Evolutionary conservation across 2,329 filamentous ascomycete genomes (phyloP).

Genomic region (Talaromyces funiculosus): DNA sequence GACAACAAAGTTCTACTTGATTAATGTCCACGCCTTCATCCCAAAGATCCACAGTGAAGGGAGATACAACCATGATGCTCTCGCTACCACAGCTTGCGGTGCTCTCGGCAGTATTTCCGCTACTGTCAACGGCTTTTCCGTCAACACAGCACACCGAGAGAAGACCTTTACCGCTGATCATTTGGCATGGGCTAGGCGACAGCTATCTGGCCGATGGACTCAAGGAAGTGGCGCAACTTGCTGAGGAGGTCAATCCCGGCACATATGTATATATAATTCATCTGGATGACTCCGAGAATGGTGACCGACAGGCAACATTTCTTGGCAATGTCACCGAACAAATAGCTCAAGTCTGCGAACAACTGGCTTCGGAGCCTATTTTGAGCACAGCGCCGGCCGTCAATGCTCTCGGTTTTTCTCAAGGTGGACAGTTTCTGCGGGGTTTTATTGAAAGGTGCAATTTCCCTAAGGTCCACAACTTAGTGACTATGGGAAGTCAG

Average conservation of each 20-base stretch:
- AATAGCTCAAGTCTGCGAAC: conserved; percentile 68
- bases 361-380: conserved; percentile 69
- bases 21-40: not conserved
- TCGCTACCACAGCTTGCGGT: not conserved
- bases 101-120: conserved; percentile 14
- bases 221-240: conserved; percentile 63
- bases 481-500: conserved; percentile 85
- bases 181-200: conserved; percentile 81
- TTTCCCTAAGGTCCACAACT: conserved; percentile 63
- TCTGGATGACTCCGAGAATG: conserved; percentile 58
- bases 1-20: too few species aligned
- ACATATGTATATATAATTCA: conserved; percentile 78
- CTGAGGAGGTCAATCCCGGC: conserved; percentile 67
- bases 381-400: conserved; percentile 75
- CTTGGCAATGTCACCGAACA: conserved; percentile 83
- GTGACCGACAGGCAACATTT: conserved; percentile 79
- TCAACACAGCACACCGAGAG: conserved; percentile 18
- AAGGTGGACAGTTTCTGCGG: conserved; percentile 93
- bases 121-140: conserved; percentile 16
- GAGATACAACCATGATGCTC: not conserved
- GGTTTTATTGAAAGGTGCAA: conserved; percentile 87
- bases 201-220: conserved; percentile 71
- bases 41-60: not conserved
- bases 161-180: conserved; percentile 71
- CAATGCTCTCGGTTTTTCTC: conserved; percentile 90